Percentiles rank a stretch among this genome's conserved stretches.
phyloP scores from a whole-genome alignment of 1,284 basidiomycete genomes.

The Neotropicomus parvogracilis region DNA sequence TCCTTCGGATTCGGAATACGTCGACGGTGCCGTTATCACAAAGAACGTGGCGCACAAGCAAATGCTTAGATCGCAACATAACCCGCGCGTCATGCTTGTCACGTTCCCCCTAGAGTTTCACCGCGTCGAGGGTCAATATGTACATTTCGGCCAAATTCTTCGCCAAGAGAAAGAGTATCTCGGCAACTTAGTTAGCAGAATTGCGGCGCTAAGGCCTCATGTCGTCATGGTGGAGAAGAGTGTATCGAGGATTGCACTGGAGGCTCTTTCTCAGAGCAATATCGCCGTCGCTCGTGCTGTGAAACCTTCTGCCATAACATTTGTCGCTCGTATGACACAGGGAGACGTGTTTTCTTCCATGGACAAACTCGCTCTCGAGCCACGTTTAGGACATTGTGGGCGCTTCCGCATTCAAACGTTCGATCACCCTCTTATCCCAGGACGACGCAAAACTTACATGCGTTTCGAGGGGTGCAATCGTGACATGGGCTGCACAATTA shows the following conservation, averaged over 20 bases:
- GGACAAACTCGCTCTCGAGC: constrained; percentile 89
- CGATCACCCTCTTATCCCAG: constrained; percentile 89
- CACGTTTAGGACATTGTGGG: constrained; percentile 87
- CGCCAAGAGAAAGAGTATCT: constrained; percentile 96
- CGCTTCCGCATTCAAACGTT: constrained; percentile 90
- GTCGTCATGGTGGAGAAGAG: constrained; percentile 90
- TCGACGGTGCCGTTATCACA: constrained; percentile 95
- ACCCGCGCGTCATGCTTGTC: constrained; percentile 92
- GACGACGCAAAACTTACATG: constrained; percentile 92
- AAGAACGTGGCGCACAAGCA: constrained; percentile 97
- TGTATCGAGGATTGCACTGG: constrained; percentile 89
- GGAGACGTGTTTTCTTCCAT: constrained; percentile 94
- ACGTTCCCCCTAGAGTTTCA: constrained; percentile 96
- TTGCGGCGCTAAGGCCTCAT: constrained; percentile 88
- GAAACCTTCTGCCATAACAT: constrained; percentile 83
- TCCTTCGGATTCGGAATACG: constrained; percentile 92
- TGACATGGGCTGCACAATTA: constrained; percentile 91
- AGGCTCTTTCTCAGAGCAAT: constrained; percentile 82
- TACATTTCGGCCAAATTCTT: constrained; percentile 89
- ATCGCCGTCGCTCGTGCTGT: constrained; percentile 91
- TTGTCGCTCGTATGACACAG: constrained; percentile 91
- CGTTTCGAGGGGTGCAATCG: constrained; percentile 92
- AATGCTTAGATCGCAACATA: constrained; percentile 67
- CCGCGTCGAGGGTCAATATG: constrained; percentile 90
- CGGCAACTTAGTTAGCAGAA: constrained; percentile 83